Conservation (phyloP, 2,329 filamentous ascomycete species). For the Stagonosporopsis chrysanthemi region DNA sequence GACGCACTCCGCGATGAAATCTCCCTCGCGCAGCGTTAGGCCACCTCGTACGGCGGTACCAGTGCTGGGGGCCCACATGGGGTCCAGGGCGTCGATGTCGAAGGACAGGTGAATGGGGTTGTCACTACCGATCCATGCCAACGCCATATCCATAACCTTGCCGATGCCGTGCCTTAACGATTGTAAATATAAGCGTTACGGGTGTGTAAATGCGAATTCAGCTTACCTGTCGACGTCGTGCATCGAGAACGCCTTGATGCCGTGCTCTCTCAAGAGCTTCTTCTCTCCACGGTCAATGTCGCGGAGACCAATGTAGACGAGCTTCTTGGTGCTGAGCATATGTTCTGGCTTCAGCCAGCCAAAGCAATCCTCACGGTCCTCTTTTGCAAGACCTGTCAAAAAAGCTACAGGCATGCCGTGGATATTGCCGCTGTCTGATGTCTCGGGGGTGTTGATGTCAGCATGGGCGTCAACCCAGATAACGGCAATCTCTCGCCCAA, state of each 20-base stretch:
- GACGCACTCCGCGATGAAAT: conserved; percentile 85
- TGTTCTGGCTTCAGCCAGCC: conserved; percentile 85
- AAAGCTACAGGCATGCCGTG: conserved; percentile 98
- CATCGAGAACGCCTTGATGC: conserved; percentile 97
- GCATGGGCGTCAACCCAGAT: conserved; percentile 99
- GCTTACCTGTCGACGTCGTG: conserved; percentile 89
- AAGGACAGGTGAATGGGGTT: conserved; percentile 98
- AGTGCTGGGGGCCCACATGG: conserved; percentile 94
- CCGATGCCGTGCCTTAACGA: conserved; percentile 85
- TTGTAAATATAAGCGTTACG: conserved; percentile 5
- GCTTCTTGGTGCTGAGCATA: conserved; percentile 75
- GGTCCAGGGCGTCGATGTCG: conserved; percentile 95
- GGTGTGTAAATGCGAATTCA: too few relatives aligned
- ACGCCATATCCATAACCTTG: conserved; percentile 96
- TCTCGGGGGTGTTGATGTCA: conserved; percentile 97
- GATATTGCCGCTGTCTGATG: conserved; percentile 87
- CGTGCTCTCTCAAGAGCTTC: conserved; percentile 84
- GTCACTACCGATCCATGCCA: conserved; percentile 91
- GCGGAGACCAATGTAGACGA: conserved; percentile 95
- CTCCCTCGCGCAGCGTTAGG: conserved; percentile 90
- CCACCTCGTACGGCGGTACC: conserved; percentile 94
- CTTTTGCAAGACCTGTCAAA: conserved; percentile 81
- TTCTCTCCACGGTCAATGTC: conserved; percentile 96
- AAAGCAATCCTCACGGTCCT: conserved; percentile 80
- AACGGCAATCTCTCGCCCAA: conserved; percentile 84